Evolutionary conservation across 495 filamentous ascomycete species (phyloP).

Genomic region (Xylaria cubensis): DNA sequence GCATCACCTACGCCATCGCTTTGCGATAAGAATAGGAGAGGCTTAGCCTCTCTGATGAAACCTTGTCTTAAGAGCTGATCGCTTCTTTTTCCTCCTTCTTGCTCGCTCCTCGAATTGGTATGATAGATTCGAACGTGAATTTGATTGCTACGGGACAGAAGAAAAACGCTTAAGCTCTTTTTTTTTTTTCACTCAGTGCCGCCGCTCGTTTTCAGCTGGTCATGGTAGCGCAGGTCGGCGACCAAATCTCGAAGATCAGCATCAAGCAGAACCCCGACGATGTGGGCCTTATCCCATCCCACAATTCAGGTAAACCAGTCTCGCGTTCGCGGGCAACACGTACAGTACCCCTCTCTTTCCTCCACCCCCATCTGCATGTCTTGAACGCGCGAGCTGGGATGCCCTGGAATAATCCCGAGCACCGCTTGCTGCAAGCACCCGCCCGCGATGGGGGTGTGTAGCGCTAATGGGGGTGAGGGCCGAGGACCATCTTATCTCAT

Average conservation of each 20-base stretch:
- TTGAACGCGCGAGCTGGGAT: conserved; percentile 19
- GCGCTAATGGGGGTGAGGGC: too few relatives aligned
- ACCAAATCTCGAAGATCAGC: conserved; percentile 41
- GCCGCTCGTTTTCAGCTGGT: conserved; percentile 25
- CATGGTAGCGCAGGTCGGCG: conserved; percentile 44
- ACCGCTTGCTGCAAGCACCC: conserved; percentile 19
- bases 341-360: background rate
- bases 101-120: background rate
- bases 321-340: conserved; percentile 2
- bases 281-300: conserved; percentile 2
- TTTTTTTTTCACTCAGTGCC: background rate
- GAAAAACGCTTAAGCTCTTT: background rate
- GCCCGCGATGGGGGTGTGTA: background rate
- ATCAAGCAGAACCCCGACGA: conserved; percentile 32
- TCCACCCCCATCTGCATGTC: conserved; percentile 16
- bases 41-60: conserved; percentile 20
- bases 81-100: background rate
- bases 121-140: background rate
- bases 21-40: conserved; percentile 16
- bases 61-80: conserved; percentile 17
- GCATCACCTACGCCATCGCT: background rate
- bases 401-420: conserved; percentile 16
- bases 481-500: conserved; percentile 1
- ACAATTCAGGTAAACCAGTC: background rate
- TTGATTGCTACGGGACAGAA: background rate